phyloP scores from a whole-genome alignment of 139 green algal genomes.

The Chlorella sorokiniana region DNA sequence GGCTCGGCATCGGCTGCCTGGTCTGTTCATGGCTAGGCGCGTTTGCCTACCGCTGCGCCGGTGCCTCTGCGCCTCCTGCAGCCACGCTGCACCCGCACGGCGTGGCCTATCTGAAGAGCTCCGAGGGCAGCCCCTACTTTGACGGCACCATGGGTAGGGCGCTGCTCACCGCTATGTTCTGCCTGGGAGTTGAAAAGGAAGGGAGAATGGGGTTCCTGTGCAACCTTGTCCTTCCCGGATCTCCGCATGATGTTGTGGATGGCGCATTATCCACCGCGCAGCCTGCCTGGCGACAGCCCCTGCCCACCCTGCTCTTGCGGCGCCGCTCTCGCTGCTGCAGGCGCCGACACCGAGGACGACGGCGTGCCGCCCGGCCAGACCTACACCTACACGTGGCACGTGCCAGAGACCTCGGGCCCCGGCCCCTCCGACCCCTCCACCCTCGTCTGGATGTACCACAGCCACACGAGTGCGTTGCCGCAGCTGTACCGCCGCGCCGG shows the following conservation, averaged over 20 bases:
- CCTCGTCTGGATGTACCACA: slow-evolving; percentile 74
- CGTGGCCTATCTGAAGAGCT: slow-evolving; percentile 72
- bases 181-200: too few species aligned
- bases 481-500: neutral
- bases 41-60: neutral
- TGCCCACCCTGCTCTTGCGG: slow-evolving; percentile 68
- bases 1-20: too few species aligned
- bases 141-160: slow-evolving; percentile 51
- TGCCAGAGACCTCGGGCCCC: slow-evolving; percentile 67
- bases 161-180: neutral
- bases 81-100: slow-evolving; percentile 72
- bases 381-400: slow-evolving; percentile 57
- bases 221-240: too few species aligned
- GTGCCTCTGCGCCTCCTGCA: neutral
- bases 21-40: too few species aligned
- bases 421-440: slow-evolving; percentile 62
- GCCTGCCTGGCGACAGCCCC: too few species aligned
- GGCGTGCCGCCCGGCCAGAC: neutral
- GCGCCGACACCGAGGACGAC: slow-evolving; percentile 19
- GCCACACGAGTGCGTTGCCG: slow-evolving; percentile 47
- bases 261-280: too few species aligned
- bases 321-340: slow-evolving; percentile 7
- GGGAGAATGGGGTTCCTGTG: too few species aligned
- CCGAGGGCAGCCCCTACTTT: slow-evolving; percentile 69
- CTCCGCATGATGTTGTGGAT: too few species aligned